These are phyloP conservation scores for Globisporangium lucens DNA, from an alignment of 352 stramenopile species.

Conservation along the genomic window DNA sequence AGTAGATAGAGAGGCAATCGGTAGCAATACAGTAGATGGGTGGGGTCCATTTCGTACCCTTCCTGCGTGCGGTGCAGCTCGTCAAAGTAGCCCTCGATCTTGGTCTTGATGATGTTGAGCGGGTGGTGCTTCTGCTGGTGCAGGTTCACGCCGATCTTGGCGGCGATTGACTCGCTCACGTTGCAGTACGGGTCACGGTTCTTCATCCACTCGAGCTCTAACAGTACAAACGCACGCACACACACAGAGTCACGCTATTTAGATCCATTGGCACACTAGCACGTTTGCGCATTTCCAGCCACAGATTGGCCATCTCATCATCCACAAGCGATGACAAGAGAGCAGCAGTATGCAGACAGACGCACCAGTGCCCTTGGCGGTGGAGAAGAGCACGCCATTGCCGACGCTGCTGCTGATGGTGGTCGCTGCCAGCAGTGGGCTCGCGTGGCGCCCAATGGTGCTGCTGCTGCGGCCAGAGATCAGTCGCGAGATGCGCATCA, in stretches of 20 bases:
- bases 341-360: not conserved
- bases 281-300: not conserved
- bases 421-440: not conserved
- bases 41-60: conserved; percentile 26
- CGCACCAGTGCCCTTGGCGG: not conserved
- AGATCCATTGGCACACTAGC: not conserved
- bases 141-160: conserved; percentile 88
- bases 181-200: conserved; percentile 86
- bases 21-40: not conserved
- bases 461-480: not conserved
- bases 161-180: conserved; percentile 75
- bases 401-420: not conserved
- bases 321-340: not conserved
- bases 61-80: conserved; percentile 48
- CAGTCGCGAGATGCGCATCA: conserved; percentile 15
- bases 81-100: conserved; percentile 90
- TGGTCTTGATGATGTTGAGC: conserved; percentile 92
- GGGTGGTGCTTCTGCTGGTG: conserved; percentile 85
- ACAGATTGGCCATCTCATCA: not conserved
- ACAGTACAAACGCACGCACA: not conserved
- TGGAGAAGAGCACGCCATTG: conserved; percentile 5
- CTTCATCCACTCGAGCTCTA: conserved; percentile 78
- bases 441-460: conserved; percentile 1
- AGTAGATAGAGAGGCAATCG: not conserved
- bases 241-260: not conserved